Percentiles rank a stretch among this genome's conserved stretches.
These are phyloP conservation scores for Coniochaeta hoffmannii DNA, from an alignment of 2,329 filamentous ascomycete genomes.

Conservation along the genomic window DNA sequence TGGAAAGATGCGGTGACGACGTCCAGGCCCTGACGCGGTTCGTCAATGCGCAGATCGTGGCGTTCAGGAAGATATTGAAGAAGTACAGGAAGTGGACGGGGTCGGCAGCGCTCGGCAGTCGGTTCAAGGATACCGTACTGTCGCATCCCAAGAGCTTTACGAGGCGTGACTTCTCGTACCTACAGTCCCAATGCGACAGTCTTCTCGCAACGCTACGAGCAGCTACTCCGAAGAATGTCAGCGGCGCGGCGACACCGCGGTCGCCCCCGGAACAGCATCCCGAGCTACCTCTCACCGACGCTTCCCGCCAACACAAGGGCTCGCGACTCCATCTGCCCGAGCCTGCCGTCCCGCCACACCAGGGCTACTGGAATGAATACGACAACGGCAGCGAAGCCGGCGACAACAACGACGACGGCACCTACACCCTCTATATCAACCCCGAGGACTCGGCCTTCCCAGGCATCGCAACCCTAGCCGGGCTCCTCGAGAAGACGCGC, in stretches of 20 bases:
- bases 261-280: neutral
- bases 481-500: conserved; percentile 42
- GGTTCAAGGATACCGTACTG: conserved; percentile 61
- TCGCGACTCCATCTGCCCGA: neutral
- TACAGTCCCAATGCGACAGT: conserved; percentile 43
- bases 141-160: conserved; percentile 65
- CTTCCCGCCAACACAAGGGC: neutral
- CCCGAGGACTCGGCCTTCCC: conserved; percentile 55
- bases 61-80: conserved; percentile 76
- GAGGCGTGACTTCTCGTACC: conserved; percentile 51
- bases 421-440: conserved; percentile 68
- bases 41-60: conserved; percentile 63
- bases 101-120: conserved; percentile 54
- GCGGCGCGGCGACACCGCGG: neutral
- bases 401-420: conserved; percentile 38
- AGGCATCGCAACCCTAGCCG: conserved; percentile 53
- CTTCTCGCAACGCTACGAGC: conserved; percentile 39
- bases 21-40: conserved; percentile 65
- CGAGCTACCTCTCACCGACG: neutral
- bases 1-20: conserved; percentile 59
- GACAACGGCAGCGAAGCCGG: conserved; percentile 68
- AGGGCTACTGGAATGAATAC: conserved; percentile 79
- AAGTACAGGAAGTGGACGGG: conserved; percentile 87
- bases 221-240: conserved; percentile 26
- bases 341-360: conserved; percentile 7